Evolutionary conservation across 805 yeast species (phyloP).

Genomic region (Hanseniaspora thailandica): DNA sequence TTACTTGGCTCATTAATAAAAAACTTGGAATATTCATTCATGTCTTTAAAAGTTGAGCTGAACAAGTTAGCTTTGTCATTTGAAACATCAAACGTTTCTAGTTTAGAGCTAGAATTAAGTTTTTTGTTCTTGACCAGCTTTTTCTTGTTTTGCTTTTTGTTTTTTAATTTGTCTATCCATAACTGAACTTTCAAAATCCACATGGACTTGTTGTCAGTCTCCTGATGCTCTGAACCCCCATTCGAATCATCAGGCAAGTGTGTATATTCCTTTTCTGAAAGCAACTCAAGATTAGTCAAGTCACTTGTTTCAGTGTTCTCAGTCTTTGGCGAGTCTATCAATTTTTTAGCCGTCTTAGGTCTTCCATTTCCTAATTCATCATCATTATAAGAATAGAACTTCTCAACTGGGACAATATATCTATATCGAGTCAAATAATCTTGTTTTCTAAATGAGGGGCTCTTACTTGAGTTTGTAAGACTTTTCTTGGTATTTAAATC

Average conservation of each 20-base stretch:
- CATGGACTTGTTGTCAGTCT: neutral
- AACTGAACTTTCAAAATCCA: conserved; percentile 4
- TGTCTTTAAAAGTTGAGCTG: neutral
- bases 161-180: conserved; percentile 4
- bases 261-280: neutral
- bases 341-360: neutral
- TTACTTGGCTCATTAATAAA: neutral
- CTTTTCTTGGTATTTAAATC: neutral
- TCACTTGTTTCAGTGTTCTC: neutral
- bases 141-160: neutral
- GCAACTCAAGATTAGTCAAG: neutral
- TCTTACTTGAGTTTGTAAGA: neutral
- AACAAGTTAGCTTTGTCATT: neutral
- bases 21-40: conserved; percentile 5
- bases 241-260: neutral
- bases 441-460: neutral
- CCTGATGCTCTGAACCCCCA: conserved; percentile 4
- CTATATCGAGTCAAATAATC: neutral
- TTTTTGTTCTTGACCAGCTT: neutral
- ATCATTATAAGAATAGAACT: neutral
- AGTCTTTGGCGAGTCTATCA: conserved; percentile 3
- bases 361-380: neutral
- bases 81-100: neutral
- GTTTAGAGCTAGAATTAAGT: neutral
- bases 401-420: neutral